A percentile compares a stretch with the other conserved stretches of the same genome.
Evolutionary conservation across 2,329 filamentous ascomycete species (phyloP).

Genomic region (Madurella mycetomatis): DNA sequence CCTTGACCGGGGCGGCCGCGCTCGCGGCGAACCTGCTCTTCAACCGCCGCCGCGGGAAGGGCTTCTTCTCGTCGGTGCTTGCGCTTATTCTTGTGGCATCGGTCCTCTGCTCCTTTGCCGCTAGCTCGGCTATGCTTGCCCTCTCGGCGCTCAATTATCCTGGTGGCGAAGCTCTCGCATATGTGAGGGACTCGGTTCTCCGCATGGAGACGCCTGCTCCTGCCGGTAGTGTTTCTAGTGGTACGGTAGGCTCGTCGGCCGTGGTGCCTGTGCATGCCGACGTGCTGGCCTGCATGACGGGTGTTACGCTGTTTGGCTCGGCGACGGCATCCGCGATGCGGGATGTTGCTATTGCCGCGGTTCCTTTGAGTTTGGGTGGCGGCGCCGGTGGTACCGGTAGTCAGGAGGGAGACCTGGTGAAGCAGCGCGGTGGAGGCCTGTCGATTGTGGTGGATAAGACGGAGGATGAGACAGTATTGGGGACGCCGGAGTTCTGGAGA

Average conservation of each 20-base stretch:
- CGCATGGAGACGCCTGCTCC: constrained; percentile 22
- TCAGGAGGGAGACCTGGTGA: constrained; percentile 3
- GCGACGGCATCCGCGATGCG: constrained; percentile 28
- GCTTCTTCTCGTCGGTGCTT: constrained; percentile 49
- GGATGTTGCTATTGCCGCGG: constrained; percentile 22
- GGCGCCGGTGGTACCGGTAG: constrained; percentile 4
- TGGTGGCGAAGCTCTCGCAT: constrained; percentile 70
- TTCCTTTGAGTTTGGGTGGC: constrained; percentile 22
- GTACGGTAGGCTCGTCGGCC: constrained; percentile 27
- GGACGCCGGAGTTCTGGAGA: constrained; percentile 54
- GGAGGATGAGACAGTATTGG: constrained; percentile 45
- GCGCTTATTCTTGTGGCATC: constrained; percentile 56
- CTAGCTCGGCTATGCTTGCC: constrained; percentile 64
- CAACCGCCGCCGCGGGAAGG: constrained; percentile 61
- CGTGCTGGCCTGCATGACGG: constrained; percentile 66
- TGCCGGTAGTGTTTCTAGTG: not conserved
- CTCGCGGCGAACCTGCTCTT: constrained; percentile 69
- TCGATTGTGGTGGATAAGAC: constrained; percentile 56
- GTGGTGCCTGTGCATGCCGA: constrained; percentile 56
- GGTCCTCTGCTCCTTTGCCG: constrained; percentile 53
- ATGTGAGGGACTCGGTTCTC: constrained; percentile 41
- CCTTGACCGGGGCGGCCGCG: constrained; percentile 72
- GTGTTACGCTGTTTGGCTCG: constrained; percentile 62
- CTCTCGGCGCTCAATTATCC: constrained; percentile 91
- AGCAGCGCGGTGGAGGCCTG: constrained; percentile 1